Evolutionary conservation across 352 stramenopile genomes (phyloP).

Genomic region (Elongisporangium undulatum): DNA sequence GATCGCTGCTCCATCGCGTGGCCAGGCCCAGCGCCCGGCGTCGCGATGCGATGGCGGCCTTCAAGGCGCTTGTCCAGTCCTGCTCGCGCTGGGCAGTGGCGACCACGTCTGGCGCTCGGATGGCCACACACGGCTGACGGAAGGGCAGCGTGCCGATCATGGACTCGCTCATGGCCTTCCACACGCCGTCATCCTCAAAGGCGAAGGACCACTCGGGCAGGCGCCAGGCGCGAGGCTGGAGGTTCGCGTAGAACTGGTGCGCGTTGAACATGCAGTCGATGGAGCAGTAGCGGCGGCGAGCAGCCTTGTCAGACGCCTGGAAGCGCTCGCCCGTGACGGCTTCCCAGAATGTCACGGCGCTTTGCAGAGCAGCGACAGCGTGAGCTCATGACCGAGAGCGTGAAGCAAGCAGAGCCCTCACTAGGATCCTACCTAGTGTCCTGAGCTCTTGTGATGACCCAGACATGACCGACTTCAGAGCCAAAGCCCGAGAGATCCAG

Average conservation of each 20-base stretch:
- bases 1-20: constrained; percentile 71
- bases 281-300: constrained; percentile 41
- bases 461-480: constrained; percentile 62
- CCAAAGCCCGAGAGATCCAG: not conserved
- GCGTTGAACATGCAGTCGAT: constrained; percentile 86
- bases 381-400: not conserved
- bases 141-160: constrained; percentile 46
- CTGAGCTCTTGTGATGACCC: constrained; percentile 58
- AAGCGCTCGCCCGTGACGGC: constrained; percentile 54
- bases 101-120: constrained; percentile 26
- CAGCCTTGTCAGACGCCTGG: constrained; percentile 17
- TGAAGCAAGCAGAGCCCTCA: constrained; percentile 4
- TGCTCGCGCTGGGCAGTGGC: constrained; percentile 31
- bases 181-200: constrained; percentile 57
- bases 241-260: constrained; percentile 67
- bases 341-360: constrained; percentile 68
- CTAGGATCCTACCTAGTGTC: constrained; percentile 9
- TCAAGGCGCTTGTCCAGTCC: constrained; percentile 40
- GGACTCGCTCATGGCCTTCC: constrained; percentile 52
- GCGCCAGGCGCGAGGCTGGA: constrained; percentile 49
- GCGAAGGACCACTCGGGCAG: constrained; percentile 39
- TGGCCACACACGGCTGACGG: constrained; percentile 13
- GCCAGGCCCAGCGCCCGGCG: constrained; percentile 40
- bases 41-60: constrained; percentile 29
- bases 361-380: constrained; percentile 3